Conservation (phyloP, 345 rosid species). For the Citrus australasica region DNA sequence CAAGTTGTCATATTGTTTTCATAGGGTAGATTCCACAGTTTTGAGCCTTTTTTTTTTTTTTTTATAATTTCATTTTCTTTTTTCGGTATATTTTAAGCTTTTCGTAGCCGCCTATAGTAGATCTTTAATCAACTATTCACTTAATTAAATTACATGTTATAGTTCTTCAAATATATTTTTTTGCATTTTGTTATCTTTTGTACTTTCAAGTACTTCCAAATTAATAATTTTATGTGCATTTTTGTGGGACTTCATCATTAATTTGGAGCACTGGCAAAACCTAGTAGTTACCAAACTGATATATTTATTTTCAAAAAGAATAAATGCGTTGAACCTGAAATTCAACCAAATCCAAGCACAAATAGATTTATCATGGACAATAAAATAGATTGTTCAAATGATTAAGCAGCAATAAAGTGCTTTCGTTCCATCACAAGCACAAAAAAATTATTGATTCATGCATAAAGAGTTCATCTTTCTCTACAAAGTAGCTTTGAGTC, state of each 20-base stretch:
- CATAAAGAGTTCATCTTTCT: neutral
- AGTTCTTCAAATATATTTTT: slow-evolving; percentile 3
- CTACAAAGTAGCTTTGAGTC: neutral
- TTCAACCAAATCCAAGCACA: too few species aligned
- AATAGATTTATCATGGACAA: too few species aligned
- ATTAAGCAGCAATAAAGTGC: neutral
- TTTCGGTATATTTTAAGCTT: neutral
- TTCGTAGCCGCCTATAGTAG: neutral
- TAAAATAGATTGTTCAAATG: slow-evolving; percentile 1
- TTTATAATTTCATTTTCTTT: neutral
- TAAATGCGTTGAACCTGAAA: neutral
- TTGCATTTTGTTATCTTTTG: neutral
- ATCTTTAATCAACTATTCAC: neutral
- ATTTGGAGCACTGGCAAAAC: too few species aligned
- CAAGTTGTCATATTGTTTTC: neutral
- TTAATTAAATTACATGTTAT: neutral
- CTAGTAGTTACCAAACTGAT: too few species aligned
- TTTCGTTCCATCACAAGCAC: neutral
- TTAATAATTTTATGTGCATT: too few species aligned
- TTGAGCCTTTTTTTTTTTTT: neutral
- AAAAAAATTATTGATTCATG: neutral
- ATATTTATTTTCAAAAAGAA: too few species aligned
- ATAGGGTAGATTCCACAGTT: slow-evolving; percentile 15
- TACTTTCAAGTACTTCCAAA: neutral
- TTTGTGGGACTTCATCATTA: too few species aligned